Conservation (phyloP, 2,329 filamentous ascomycete genomes). For the Lachnellula arida region DNA sequence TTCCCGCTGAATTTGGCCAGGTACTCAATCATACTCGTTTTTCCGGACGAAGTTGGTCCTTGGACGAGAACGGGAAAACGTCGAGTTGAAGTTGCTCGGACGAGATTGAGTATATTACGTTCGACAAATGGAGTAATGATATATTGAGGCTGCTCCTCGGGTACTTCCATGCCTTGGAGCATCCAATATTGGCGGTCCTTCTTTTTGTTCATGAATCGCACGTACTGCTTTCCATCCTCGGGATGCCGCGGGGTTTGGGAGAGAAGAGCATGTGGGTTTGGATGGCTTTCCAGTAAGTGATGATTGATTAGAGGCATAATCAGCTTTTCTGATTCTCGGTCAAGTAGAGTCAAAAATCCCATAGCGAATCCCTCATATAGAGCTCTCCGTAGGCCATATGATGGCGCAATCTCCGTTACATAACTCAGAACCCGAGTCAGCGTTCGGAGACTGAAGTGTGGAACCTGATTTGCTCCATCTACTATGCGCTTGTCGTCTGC, state of each 20-base stretch:
- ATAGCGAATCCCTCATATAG: slow-evolving; percentile 96
- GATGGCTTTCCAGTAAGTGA: slow-evolving; percentile 68
- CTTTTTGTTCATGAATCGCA: slow-evolving; percentile 66
- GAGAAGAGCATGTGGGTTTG: slow-evolving; percentile 67
- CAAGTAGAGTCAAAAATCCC: slow-evolving; percentile 90
- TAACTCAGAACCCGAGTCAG: slow-evolving; percentile 87
- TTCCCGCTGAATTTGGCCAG: slow-evolving; percentile 95
- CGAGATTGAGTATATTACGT: slow-evolving; percentile 89
- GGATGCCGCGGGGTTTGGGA: slow-evolving; percentile 75
- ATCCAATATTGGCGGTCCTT: slow-evolving; percentile 81
- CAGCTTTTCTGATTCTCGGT: slow-evolving; percentile 73
- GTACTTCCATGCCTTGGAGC: slow-evolving; percentile 62
- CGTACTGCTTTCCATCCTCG: slow-evolving; percentile 69
- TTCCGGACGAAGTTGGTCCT: slow-evolving; percentile 93
- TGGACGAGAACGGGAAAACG: slow-evolving; percentile 93
- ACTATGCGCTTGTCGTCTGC: slow-evolving; percentile 80
- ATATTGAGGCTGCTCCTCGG: slow-evolving; percentile 77
- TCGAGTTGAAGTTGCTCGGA: slow-evolving; percentile 86
- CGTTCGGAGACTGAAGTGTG: slow-evolving; percentile 94
- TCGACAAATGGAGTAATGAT: slow-evolving; percentile 96
- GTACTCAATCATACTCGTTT: slow-evolving; percentile 99
- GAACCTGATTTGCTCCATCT: slow-evolving; percentile 91
- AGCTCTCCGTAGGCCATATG: slow-evolving; percentile 80
- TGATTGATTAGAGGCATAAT: slow-evolving; percentile 76
- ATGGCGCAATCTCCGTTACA: slow-evolving; percentile 75